Base-by-base conservation (phyloP, 352 stramenopile genomes). In the Globisporangium abappressorium region DNA sequence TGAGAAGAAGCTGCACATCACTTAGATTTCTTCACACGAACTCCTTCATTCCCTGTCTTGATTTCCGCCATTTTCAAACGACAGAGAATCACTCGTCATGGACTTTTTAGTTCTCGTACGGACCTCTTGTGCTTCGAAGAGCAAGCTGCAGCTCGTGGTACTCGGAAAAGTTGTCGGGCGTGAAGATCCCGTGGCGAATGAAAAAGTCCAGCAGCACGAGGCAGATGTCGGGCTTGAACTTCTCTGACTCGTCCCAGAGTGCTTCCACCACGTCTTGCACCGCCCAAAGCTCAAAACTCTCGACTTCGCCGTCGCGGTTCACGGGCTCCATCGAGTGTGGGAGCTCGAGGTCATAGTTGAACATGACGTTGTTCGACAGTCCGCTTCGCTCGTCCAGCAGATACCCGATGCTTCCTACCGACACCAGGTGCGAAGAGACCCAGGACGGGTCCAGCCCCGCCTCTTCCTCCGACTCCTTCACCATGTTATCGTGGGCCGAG, bases 161-260 rank as follows among this genome's bases (percentile, higher is more conserved):
- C 34, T 85, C 75, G 12, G 30, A 18, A 5, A 82, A 85, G 61
- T 77, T 87, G 60, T 90, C 78, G 11, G 80, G 68, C n/a, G 83
- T 88, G 59, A 91, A 66, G 18, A 90, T 55, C 11, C 83, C 80
- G 18, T 93, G 85, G 46, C 83, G 85, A 11, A 91, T 54, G 49
- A 75, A 78, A 57, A 91, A 93, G 62, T 90, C 82, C 51, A 91
- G 71, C 62, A 93, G 49, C 58, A 91, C 65, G 38, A 90, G 70
- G 62, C 82, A 83, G 56, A 91, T 81, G 59, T 93, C 83, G 53
- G 81, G 85, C 67, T 93, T 93, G 65, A 93, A 91, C 41, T 69
- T 73, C 57, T 85, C 75, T 14, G 80, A 77, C 57, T 82, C 72
- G 6, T 78, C 75, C 58, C 77, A 74, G 7, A 93, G 53, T 12